phyloP scores from a whole-genome alignment of 2,329 filamentous ascomycete species.

The Fusarium poae region DNA sequence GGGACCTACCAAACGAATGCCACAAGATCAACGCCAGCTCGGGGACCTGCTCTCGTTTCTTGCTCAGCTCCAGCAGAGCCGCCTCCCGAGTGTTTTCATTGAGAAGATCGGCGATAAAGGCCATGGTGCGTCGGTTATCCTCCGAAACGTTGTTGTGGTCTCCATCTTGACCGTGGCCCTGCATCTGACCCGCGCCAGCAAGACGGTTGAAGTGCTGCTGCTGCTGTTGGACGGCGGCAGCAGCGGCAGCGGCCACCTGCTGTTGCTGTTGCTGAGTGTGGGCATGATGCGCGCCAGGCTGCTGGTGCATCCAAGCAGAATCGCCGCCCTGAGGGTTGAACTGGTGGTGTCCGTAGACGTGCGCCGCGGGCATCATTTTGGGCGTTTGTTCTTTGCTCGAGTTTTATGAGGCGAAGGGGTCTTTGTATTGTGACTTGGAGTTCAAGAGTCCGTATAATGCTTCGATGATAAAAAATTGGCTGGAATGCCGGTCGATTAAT shows the following conservation, averaged over 20 bases:
- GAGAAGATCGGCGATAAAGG: slow-evolving; percentile 91
- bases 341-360: slow-evolving; percentile 76
- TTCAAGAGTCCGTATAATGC: not conserved
- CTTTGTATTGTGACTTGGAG: not conserved
- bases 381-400: slow-evolving; percentile 39
- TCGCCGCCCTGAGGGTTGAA: slow-evolving; percentile 71
- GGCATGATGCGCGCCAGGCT: slow-evolving; percentile 67
- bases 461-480: slow-evolving; percentile 14
- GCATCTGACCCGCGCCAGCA: slow-evolving; percentile 61
- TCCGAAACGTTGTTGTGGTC: slow-evolving; percentile 80
- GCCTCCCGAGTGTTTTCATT: slow-evolving; percentile 89
- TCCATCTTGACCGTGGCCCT: slow-evolving; percentile 66
- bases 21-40: slow-evolving; percentile 96
- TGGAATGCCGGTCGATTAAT: slow-evolving; percentile 15
- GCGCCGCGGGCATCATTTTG: slow-evolving; percentile 73
- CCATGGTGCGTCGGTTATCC: slow-evolving; percentile 92
- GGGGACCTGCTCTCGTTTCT: slow-evolving; percentile 98
- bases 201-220: slow-evolving; percentile 80
- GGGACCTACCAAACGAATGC: slow-evolving; percentile 91
- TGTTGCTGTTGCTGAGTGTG: slow-evolving; percentile 69
- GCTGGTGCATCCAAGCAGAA: slow-evolving; percentile 76
- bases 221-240: slow-evolving; percentile 65
- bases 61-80: slow-evolving; percentile 93
- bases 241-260: slow-evolving; percentile 56
- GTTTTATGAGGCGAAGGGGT: slow-evolving; percentile 3